phyloP scores from a whole-genome alignment of 2,329 filamentous ascomycete species.

The Parasarocladium wereldwijsianum region DNA sequence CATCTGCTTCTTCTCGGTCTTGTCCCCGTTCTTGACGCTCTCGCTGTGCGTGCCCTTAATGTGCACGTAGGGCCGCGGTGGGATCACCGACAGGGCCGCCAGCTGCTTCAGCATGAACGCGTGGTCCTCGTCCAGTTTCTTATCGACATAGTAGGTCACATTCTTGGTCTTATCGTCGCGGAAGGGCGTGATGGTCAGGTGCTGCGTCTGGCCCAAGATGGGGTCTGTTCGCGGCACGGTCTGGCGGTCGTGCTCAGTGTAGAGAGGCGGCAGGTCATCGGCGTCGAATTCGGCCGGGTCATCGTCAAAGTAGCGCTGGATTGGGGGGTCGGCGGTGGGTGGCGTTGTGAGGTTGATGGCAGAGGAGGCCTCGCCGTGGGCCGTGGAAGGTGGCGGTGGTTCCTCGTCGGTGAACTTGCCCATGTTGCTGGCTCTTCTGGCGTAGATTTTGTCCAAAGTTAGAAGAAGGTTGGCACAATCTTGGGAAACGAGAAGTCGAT shows the following conservation, averaged over 20 bases:
- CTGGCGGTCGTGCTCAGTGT: conserved; percentile 20
- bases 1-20: conserved; percentile 28
- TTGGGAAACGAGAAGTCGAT: too few relatives aligned
- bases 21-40: conserved; percentile 25
- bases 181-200: conserved; percentile 13
- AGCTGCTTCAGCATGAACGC: conserved; percentile 29
- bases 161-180: conserved; percentile 17
- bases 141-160: conserved; percentile 27
- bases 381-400: conserved; percentile 6
- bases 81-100: conserved; percentile 24
- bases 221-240: conserved; percentile 9
- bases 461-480: background rate
- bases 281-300: conserved; percentile 18
- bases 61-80: conserved; percentile 37
- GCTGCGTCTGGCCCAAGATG: conserved; percentile 8
- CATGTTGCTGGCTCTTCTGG: conserved; percentile 8
- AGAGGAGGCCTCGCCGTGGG: conserved; percentile 12
- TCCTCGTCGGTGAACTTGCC: conserved; percentile 10
- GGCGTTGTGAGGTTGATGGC: conserved; percentile 13
- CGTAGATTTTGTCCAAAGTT: too few relatives aligned
- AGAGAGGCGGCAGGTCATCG: conserved; percentile 31
- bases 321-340: conserved; percentile 8
- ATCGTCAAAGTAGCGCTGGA: conserved; percentile 19
- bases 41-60: conserved; percentile 38
- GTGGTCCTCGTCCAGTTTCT: conserved; percentile 28